phyloP scores from a whole-genome alignment of 2,329 filamentous ascomycete genomes.

The Ophiosphaerella herpotricha region DNA sequence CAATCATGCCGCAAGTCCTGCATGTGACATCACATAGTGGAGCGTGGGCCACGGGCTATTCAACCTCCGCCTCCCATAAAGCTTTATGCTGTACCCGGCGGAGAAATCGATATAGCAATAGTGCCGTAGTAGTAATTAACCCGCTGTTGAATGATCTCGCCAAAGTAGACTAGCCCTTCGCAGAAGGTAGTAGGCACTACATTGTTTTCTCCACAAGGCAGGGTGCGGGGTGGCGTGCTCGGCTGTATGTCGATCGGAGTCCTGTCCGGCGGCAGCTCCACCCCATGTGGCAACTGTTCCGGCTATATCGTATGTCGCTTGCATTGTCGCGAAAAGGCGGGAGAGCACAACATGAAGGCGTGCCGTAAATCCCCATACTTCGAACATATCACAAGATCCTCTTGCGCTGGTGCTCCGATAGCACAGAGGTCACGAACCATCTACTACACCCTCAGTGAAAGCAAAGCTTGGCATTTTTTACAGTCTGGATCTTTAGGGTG shows the following conservation, averaged over 20 bases:
- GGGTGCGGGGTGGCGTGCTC: conserved; percentile 29
- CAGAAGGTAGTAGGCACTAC: conserved; percentile 14
- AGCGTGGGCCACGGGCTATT: too few species aligned
- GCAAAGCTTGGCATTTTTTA: too few species aligned
- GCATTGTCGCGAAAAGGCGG: too few species aligned
- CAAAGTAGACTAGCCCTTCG: conserved; percentile 1
- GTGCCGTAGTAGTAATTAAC: conserved; percentile 12
- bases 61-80: neutral
- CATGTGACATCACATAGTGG: neutral
- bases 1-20: too few species aligned
- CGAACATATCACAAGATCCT: too few species aligned
- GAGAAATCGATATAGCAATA: conserved; percentile 8
- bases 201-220: conserved; percentile 19
- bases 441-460: too few species aligned
- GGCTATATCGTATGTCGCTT: neutral
- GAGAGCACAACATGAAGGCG: too few species aligned
- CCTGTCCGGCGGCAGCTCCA: neutral
- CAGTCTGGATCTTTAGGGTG: too few species aligned
- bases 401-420: too few species aligned
- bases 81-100: neutral
- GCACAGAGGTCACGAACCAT: too few species aligned
- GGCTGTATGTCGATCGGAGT: conserved; percentile 5
- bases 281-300: neutral
- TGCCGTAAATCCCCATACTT: too few species aligned
- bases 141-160: conserved; percentile 4